These are phyloP conservation scores for Fomitopsis pinicola DNA, from an alignment of 1,284 basidiomycete species.

Conservation along the genomic window DNA sequence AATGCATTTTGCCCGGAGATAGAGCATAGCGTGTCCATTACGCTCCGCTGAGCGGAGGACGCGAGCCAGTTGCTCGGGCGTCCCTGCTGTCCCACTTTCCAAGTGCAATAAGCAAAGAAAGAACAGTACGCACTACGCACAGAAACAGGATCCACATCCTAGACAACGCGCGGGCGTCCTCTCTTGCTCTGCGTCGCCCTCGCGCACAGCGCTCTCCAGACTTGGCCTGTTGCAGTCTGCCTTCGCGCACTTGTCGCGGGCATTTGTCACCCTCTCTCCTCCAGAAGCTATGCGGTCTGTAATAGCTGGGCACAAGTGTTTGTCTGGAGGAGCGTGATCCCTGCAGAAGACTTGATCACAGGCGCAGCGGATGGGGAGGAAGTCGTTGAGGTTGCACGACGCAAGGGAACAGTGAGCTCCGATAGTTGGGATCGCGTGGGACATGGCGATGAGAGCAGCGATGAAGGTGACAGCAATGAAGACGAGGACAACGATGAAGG, in stretches of 20 bases:
- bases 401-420: conserved; percentile 52
- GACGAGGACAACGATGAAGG: too few relatives aligned
- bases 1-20: too few relatives aligned
- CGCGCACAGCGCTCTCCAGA: conserved; percentile 34
- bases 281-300: conserved; percentile 4
- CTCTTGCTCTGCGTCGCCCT: conserved; percentile 22
- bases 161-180: conserved; percentile 40
- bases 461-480: too few relatives aligned
- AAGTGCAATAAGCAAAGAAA: background rate
- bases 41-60: too few relatives aligned
- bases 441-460: background rate
- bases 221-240: conserved; percentile 49
- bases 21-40: too few relatives aligned
- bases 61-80: too few relatives aligned
- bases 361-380: conserved; percentile 59
- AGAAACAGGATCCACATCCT: conserved; percentile 56
- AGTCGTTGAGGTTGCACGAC: conserved; percentile 53
- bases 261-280: conserved; percentile 14
- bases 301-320: conserved; percentile 46
- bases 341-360: conserved; percentile 53
- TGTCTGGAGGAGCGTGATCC: conserved; percentile 51
- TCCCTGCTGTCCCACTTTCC: too few relatives aligned
- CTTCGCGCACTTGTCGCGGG: conserved; percentile 45
- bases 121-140: conserved; percentile 43
- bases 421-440: conserved; percentile 30